Evolutionary conservation across 139 green algal species (phyloP).

Genomic region (Auxenochlorella pyrenoidosa): DNA sequence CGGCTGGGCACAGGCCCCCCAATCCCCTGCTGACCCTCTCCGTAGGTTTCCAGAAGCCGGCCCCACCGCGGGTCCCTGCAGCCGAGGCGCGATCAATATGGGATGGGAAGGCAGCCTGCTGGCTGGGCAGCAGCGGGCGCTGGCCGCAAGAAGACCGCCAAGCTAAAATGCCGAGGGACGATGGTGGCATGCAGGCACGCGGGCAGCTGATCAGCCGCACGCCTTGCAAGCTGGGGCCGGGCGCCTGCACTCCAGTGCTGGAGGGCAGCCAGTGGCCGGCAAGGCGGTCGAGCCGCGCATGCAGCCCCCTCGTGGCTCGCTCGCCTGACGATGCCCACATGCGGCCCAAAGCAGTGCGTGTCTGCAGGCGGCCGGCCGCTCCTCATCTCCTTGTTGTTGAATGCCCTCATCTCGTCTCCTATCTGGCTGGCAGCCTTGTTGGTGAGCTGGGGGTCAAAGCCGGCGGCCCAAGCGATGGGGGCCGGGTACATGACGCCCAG

Average conservation of each 20-base stretch:
- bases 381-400: slow-evolving; percentile 5
- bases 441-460: not conserved
- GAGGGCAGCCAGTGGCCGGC: not conserved
- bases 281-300: not conserved
- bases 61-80: slow-evolving; percentile 3
- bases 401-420: not conserved
- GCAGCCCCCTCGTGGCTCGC: not conserved
- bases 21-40: not conserved
- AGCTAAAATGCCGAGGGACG: no score
- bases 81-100: not conserved
- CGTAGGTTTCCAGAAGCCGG: not conserved
- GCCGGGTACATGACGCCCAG: not conserved
- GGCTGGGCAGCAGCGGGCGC: no score
- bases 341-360: not conserved
- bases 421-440: not conserved
- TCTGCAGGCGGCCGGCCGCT: not conserved
- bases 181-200: not conserved
- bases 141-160: no score
- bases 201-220: not conserved
- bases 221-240: no score
- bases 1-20: no score
- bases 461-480: not conserved
- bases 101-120: no score
- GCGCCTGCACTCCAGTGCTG: no score
- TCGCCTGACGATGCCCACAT: not conserved